Evolutionary conservation across 1,284 basidiomycete genomes (phyloP).

Genomic region (Trametes polyzona): DNA sequence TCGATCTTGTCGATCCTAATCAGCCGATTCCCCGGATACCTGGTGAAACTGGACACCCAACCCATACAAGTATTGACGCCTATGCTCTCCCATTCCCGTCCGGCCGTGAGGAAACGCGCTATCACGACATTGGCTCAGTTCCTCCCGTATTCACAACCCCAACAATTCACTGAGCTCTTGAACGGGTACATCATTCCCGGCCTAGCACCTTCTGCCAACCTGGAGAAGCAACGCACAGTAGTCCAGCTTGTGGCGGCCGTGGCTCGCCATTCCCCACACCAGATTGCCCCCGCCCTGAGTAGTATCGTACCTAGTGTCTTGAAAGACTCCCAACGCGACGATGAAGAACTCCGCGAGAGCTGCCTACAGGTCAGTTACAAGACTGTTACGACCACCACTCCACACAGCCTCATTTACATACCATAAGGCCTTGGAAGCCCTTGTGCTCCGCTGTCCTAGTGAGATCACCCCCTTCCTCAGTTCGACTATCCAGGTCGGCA

Average conservation of each 20-base stretch:
- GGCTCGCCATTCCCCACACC: conserved; percentile 69
- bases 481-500: conserved; percentile 70
- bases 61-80: conserved; percentile 78
- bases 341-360: conserved; percentile 82
- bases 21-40: conserved; percentile 78
- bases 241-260: conserved; percentile 83
- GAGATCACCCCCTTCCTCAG: conserved; percentile 79
- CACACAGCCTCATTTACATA: conserved; percentile 3
- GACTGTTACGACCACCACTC: not conserved
- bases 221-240: conserved; percentile 77
- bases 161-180: conserved; percentile 60
- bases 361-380: conserved; percentile 61
- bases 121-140: conserved; percentile 86
- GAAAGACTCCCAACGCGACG: conserved; percentile 67
- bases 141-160: conserved; percentile 66
- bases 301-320: conserved; percentile 73
- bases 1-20: conserved; percentile 93
- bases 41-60: conserved; percentile 60
- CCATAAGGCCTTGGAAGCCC: conserved; percentile 77
- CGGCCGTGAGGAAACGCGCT: conserved; percentile 89
- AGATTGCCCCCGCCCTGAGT: conserved; percentile 60
- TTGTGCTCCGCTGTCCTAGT: conserved; percentile 82
- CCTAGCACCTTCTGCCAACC: conserved; percentile 51
- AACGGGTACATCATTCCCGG: conserved; percentile 63
- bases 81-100: conserved; percentile 75